A percentile compares a stretch with the other conserved stretches of the same genome.
Evolutionary conservation across 2,329 filamentous ascomycete species (phyloP).

Genomic region (Fusarium fracticaudum): DNA sequence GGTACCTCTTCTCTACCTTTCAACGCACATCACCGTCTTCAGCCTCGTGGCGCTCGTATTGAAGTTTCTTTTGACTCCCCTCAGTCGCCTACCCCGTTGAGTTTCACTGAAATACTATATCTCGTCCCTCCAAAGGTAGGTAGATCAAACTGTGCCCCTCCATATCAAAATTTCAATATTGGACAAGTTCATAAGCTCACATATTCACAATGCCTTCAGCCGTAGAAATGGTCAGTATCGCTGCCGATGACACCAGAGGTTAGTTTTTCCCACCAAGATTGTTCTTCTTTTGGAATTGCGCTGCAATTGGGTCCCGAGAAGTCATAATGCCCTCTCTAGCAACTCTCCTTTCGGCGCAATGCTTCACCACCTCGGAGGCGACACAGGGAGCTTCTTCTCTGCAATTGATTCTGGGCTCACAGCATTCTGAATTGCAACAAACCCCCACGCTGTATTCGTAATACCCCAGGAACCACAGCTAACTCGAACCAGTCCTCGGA

Average conservation of each 20-base stretch:
- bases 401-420: not conserved
- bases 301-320: not conserved
- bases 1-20: conserved; percentile 1
- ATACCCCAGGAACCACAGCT: conserved; percentile 9
- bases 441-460: not conserved
- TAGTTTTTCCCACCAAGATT: conserved; percentile 34
- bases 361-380: not conserved
- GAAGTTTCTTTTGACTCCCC: conserved; percentile 22
- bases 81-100: conserved; percentile 23
- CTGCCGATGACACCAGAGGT: conserved; percentile 58
- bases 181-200: conserved; percentile 30
- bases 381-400: not conserved
- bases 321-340: conserved; percentile 14
- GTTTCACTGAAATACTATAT: conserved; percentile 26
- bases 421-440: not conserved
- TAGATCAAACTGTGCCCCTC: conserved; percentile 22
- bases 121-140: conserved; percentile 27
- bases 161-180: conserved; percentile 25
- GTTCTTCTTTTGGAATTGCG: not conserved
- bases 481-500: conserved; percentile 75
- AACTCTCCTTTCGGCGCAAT: not conserved
- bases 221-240: conserved; percentile 51
- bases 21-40: conserved; percentile 6
- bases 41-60: conserved; percentile 27
- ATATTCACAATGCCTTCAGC: conserved; percentile 48